Percentiles rank a stretch among this genome's conserved stretches.
phyloP scores from a whole-genome alignment of 805 yeast species.

The Suhomyces faveliae region DNA sequence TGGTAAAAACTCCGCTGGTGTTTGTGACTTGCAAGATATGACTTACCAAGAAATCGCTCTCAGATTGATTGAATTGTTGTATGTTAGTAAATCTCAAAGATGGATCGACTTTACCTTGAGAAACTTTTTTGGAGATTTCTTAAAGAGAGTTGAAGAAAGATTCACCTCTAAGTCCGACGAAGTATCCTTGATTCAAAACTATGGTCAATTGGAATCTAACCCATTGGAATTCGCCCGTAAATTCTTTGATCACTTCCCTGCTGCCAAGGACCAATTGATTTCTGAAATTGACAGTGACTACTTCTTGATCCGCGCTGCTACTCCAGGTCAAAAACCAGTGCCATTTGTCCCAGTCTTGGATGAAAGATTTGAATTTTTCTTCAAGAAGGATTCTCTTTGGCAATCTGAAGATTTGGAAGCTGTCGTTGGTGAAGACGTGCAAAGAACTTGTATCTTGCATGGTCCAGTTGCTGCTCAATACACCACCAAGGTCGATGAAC shows the following conservation, averaged over 20 bases:
- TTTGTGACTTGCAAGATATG: constrained; percentile 92
- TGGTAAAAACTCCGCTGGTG: constrained; percentile 73
- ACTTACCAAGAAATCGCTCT: constrained; percentile 88
- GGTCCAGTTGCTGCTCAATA: constrained; percentile 98
- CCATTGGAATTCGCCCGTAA: constrained; percentile 62
- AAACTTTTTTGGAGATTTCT: constrained; percentile 79
- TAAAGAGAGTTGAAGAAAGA: constrained; percentile 97
- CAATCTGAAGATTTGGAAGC: constrained; percentile 97
- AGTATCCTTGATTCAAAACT: constrained; percentile 72
- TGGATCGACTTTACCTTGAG: constrained; percentile 90
- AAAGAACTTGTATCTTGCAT: constrained; percentile 97
- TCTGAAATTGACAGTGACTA: constrained; percentile 94
- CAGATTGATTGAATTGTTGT: constrained; percentile 86
- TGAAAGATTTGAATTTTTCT: constrained; percentile 90
- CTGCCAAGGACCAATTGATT: constrained; percentile 75
- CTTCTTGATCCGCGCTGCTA: constrained; percentile 79
- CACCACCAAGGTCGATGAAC: constrained; percentile 85
- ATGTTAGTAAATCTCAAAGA: constrained; percentile 68
- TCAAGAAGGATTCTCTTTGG: constrained; percentile 99
- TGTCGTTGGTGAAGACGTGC: constrained; percentile 93
- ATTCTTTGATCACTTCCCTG: constrained; percentile 69
- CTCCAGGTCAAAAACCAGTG: constrained; percentile 92
- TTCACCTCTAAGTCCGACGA: constrained; percentile 57
- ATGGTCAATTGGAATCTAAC: constrained; percentile 54
- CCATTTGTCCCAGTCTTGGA: constrained; percentile 96